A percentile compares a stretch with the other conserved stretches of the same genome.
Evolutionary conservation across 2,329 filamentous ascomycete species (phyloP).

Genomic region (Ascochyta lentis): DNA sequence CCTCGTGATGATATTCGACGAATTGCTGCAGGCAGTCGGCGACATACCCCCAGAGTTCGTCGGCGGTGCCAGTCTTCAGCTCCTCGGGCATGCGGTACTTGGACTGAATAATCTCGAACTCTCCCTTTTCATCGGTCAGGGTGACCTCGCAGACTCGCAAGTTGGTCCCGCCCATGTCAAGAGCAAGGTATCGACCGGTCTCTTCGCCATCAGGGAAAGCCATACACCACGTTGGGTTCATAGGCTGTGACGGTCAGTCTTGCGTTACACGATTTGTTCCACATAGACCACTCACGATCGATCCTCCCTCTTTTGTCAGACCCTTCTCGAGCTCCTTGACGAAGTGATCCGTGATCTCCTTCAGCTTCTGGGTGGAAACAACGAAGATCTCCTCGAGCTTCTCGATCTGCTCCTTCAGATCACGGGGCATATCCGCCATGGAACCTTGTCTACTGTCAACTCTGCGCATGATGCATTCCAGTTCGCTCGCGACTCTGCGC

Average conservation of each 20-base stretch:
- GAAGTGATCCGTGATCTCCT: slow-evolving; percentile 90
- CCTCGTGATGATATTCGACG: slow-evolving; percentile 82
- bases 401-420: slow-evolving; percentile 81
- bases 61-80: slow-evolving; percentile 82
- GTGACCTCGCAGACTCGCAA: slow-evolving; percentile 94
- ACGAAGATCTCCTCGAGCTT: slow-evolving; percentile 84
- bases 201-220: slow-evolving; percentile 86
- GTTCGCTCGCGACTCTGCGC: slow-evolving; percentile 4
- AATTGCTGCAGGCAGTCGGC: slow-evolving; percentile 94
- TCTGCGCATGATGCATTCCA: slow-evolving; percentile 9
- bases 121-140: slow-evolving; percentile 84
- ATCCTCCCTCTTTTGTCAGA: slow-evolving; percentile 84
- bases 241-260: slow-evolving; percentile 80
- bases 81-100: slow-evolving; percentile 96
- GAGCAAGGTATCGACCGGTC: slow-evolving; percentile 83
- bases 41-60: slow-evolving; percentile 94
- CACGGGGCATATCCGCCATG: slow-evolving; percentile 87
- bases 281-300: slow-evolving; percentile 72
- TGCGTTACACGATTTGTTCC: slow-evolving; percentile 67
- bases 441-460: slow-evolving; percentile 67
- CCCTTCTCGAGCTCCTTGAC: slow-evolving; percentile 86
- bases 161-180: slow-evolving; percentile 98
- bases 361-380: slow-evolving; percentile 78
- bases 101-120: slow-evolving; percentile 95
- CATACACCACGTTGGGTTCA: slow-evolving; percentile 99